Conservation (phyloP, 164 flowering plant species). For the Kingdonia uniflora region DNA sequence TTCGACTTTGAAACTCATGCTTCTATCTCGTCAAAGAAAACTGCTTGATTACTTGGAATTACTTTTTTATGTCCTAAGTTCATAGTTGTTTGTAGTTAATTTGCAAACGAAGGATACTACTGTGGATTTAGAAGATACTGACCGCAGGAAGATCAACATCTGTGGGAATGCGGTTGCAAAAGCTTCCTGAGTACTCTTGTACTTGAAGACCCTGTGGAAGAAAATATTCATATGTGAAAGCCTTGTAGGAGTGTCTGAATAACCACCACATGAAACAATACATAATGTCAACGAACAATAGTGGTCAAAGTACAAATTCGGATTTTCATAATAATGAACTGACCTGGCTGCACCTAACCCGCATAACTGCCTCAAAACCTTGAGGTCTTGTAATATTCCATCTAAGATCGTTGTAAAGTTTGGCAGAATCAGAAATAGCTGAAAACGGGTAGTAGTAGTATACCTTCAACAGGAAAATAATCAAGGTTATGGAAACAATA, state of each 20-base stretch:
- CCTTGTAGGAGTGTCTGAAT: no score
- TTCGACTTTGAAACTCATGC: no score
- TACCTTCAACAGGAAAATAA: constrained; percentile 38
- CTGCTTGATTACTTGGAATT: no score
- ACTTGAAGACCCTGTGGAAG: constrained; percentile 91
- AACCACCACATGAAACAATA: no score
- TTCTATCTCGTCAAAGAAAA: no score
- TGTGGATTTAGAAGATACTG: constrained; percentile 16
- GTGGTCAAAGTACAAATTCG: constrained; percentile 1
- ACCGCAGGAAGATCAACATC: constrained; percentile 98
- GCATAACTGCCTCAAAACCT: constrained; percentile 99
- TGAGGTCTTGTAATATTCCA: constrained; percentile 98
- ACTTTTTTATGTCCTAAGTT: no score
- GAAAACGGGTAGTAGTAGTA: constrained; percentile 93
- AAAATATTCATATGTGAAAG: not conserved
- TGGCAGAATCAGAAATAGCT: constrained; percentile 81
- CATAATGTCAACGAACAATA: no score
- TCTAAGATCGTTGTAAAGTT: constrained; percentile 95
- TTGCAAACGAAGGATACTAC: no score
- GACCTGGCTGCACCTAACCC: constrained; percentile 98
- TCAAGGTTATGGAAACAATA: constrained; percentile 1
- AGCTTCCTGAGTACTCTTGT: constrained; percentile 91
- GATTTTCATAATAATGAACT: constrained; percentile 4
- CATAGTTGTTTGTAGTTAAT: no score
- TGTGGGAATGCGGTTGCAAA: constrained; percentile 92